A percentile compares a stretch with the other conserved stretches of the same genome.
Conservation (phyloP, 345 rosid species). For the Hypericum perforatum region DNA sequence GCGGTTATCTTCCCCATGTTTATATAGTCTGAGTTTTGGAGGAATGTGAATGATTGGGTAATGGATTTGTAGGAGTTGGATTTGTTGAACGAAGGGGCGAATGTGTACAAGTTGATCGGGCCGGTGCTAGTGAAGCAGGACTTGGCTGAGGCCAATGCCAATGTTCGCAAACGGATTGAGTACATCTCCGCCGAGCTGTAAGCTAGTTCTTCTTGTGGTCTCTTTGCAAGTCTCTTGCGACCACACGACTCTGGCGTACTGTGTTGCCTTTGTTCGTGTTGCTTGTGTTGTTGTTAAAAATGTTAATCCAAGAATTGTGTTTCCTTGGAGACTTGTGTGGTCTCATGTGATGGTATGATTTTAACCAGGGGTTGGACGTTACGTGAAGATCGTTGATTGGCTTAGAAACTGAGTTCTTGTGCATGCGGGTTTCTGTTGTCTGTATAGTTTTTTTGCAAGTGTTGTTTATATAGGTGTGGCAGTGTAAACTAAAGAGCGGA, state of each 20-base stretch:
- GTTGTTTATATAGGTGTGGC: no score
- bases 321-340: no score
- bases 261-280: neutral
- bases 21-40: neutral
- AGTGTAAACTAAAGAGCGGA: no score
- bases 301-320: no score
- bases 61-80: constrained; percentile 60
- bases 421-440: no score
- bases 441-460: no score
- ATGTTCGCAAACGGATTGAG: constrained; percentile 86
- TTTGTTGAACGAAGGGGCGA: constrained; percentile 75
- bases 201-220: constrained; percentile 9
- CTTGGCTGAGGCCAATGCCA: constrained; percentile 93
- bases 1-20: neutral
- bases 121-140: constrained; percentile 97
- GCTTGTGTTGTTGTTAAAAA: neutral
- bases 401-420: no score
- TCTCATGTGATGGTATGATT: no score
- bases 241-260: neutral
- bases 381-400: no score
- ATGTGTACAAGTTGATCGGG: constrained; percentile 88
- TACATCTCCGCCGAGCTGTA: constrained; percentile 91
- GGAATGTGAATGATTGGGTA: neutral
- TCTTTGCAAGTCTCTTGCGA: neutral
- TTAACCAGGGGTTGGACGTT: no score